Evolutionary conservation across 1,284 basidiomycete species (phyloP).

Genomic region (Inonotus obliquus): DNA sequence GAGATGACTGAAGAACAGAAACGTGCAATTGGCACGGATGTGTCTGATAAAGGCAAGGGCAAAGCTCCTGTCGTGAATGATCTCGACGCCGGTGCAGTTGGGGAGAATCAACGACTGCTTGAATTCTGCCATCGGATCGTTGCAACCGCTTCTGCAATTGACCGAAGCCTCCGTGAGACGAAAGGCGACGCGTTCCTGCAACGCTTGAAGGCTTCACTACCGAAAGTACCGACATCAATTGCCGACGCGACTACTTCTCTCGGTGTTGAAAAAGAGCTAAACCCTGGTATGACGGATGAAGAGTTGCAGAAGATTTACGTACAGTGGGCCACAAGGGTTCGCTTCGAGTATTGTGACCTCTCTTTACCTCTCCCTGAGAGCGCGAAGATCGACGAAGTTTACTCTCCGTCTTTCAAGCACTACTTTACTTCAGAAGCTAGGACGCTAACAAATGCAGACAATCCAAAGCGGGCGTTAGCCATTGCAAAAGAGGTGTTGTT

Average conservation of each 20-base stretch:
- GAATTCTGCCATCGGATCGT: slow-evolving; percentile 77
- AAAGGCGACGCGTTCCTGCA: slow-evolving; percentile 82
- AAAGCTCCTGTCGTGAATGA: slow-evolving; percentile 38
- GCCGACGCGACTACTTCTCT: slow-evolving; percentile 24
- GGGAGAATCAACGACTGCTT: slow-evolving; percentile 64
- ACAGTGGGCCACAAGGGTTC: slow-evolving; percentile 72
- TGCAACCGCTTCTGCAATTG: slow-evolving; percentile 74
- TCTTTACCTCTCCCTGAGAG: slow-evolving; percentile 39
- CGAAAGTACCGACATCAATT: slow-evolving; percentile 55
- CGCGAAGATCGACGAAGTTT: slow-evolving; percentile 40
- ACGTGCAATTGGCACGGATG: slow-evolving; percentile 57
- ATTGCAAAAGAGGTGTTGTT: slow-evolving; percentile 81
- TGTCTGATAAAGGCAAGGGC: slow-evolving; percentile 54
- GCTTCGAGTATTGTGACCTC: slow-evolving; percentile 88
- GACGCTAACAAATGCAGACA: slow-evolving; percentile 72
- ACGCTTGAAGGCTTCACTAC: slow-evolving; percentile 69
- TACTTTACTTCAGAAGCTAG: slow-evolving; percentile 75
- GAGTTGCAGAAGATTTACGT: slow-evolving; percentile 65
- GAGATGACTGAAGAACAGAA: slow-evolving; percentile 83
- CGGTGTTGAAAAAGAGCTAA: slow-evolving; percentile 35
- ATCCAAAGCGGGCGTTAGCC: slow-evolving; percentile 82
- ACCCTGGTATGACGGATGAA: slow-evolving; percentile 58
- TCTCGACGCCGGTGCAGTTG: slow-evolving; percentile 34
- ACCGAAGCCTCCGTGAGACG: slow-evolving; percentile 76
- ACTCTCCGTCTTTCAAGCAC: slow-evolving; percentile 70